Conservation (phyloP, 495 filamentous ascomycete genomes). For the Aspergillus coremiiformis region DNA sequence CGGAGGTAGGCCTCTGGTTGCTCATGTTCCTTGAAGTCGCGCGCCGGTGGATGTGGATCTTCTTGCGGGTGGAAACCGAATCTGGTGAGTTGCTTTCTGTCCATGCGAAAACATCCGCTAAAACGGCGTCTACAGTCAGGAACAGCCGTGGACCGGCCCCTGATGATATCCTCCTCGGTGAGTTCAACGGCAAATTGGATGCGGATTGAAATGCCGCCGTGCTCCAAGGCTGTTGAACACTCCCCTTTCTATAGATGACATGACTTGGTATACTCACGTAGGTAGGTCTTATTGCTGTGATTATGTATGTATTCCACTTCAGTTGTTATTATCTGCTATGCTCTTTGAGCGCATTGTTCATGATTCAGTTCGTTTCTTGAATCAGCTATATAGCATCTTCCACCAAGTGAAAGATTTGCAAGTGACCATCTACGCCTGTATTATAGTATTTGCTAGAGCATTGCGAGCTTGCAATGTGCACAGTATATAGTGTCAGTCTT, state of each 20-base stretch:
- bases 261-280: constrained; percentile 13
- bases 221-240: neutral
- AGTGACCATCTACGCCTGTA: neutral
- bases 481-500: constrained; percentile 1
- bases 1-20: constrained; percentile 80
- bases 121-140: constrained; percentile 36
- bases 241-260: constrained; percentile 13
- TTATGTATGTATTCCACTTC: constrained; percentile 3
- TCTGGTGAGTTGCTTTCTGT: constrained; percentile 50
- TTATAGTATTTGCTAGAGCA: constrained; percentile 14
- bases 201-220: constrained; percentile 33
- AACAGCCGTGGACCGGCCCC: constrained; percentile 46
- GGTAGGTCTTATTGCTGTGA: constrained; percentile 8
- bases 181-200: constrained; percentile 45
- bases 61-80: constrained; percentile 90
- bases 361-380: neutral
- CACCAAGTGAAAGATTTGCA: neutral
- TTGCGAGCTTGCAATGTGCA: constrained; percentile 3
- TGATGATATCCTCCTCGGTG: constrained; percentile 49
- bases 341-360: constrained; percentile 3
- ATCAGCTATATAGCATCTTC: neutral
- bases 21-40: constrained; percentile 80
- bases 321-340: constrained; percentile 2
- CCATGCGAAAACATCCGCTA: constrained; percentile 12
- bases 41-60: constrained; percentile 92